Evolutionary conservation across 805 yeast species (phyloP).

Genomic region (Candida rishiriensis): DNA sequence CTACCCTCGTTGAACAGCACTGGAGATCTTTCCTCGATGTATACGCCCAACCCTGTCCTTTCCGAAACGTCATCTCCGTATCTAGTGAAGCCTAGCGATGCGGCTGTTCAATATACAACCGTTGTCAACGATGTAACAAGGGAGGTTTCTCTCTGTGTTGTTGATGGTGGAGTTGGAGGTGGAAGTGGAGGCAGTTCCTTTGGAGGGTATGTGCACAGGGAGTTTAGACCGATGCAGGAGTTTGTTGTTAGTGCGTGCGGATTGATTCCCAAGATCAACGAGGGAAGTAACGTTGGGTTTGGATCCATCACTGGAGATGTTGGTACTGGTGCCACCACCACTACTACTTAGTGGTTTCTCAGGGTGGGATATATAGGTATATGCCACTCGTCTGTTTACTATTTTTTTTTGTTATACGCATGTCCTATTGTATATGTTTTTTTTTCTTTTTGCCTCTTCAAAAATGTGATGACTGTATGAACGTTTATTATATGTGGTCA

Average conservation of each 20-base stretch:
- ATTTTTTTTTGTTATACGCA: no score
- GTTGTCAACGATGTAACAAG: neutral
- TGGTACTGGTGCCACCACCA: no score
- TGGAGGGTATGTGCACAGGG: slow-evolving; percentile 7
- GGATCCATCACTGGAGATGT: no score
- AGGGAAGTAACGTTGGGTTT: slow-evolving; percentile 3
- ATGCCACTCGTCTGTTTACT: no score
- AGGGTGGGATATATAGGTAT: no score
- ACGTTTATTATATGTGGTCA: no score
- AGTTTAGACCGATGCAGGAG: slow-evolving; percentile 26
- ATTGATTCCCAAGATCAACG: slow-evolving; percentile 25
- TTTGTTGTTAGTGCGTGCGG: slow-evolving; percentile 32
- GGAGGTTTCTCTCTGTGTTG: neutral
- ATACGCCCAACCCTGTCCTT: neutral
- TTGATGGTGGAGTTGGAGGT: neutral
- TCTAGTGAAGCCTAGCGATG: neutral
- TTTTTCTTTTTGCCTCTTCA: no score
- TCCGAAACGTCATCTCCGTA: neutral
- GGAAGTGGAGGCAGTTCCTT: neutral
- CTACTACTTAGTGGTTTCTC: no score
- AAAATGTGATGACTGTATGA: no score
- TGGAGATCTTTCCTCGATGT: neutral
- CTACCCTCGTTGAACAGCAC: neutral
- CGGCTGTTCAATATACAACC: no score
- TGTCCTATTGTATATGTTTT: no score